Evolutionary conservation across 2,329 filamentous ascomycete genomes (phyloP).

Genomic region (Dothistroma pini): DNA sequence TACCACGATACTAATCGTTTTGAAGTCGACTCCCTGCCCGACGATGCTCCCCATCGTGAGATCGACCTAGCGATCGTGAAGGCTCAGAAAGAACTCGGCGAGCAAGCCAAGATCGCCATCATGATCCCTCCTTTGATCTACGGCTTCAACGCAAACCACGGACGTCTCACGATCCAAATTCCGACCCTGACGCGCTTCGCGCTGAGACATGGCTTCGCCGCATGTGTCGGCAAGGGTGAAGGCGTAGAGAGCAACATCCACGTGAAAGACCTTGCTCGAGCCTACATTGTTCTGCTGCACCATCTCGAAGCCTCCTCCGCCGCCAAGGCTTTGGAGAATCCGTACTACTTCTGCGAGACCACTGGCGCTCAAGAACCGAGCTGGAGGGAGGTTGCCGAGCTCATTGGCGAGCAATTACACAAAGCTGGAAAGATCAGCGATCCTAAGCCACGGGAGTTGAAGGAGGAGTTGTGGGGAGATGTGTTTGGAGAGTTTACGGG

Average conservation of each 20-base stretch:
- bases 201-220: slow-evolving; percentile 47
- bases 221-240: slow-evolving; percentile 44
- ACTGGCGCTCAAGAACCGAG: slow-evolving; percentile 40
- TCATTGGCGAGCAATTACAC: slow-evolving; percentile 40
- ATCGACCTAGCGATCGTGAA: slow-evolving; percentile 47
- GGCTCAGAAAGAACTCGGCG: slow-evolving; percentile 36
- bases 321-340: slow-evolving; percentile 39
- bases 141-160: slow-evolving; percentile 40
- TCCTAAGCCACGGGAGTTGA: slow-evolving; percentile 37
- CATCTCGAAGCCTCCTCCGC: slow-evolving; percentile 39
- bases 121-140: slow-evolving; percentile 50
- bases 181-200: slow-evolving; percentile 48
- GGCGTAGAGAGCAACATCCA: slow-evolving; percentile 45
- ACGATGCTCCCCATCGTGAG: slow-evolving; percentile 43
- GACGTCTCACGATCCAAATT: slow-evolving; percentile 46
- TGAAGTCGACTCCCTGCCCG: slow-evolving; percentile 42
- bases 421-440: slow-evolving; percentile 39
- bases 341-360: slow-evolving; percentile 51
- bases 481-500: slow-evolving; percentile 39
- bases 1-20: slow-evolving; percentile 43
- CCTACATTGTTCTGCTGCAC: slow-evolving; percentile 46
- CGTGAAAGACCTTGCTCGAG: slow-evolving; percentile 47
- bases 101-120: slow-evolving; percentile 46
- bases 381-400: slow-evolving; percentile 41
- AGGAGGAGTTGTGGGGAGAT: slow-evolving; percentile 39